Evolutionary conservation across 306 rosid species (phyloP), one percentile per base, ranked within the genome.

Genomic region (Prosopis cineraria): DNA sequence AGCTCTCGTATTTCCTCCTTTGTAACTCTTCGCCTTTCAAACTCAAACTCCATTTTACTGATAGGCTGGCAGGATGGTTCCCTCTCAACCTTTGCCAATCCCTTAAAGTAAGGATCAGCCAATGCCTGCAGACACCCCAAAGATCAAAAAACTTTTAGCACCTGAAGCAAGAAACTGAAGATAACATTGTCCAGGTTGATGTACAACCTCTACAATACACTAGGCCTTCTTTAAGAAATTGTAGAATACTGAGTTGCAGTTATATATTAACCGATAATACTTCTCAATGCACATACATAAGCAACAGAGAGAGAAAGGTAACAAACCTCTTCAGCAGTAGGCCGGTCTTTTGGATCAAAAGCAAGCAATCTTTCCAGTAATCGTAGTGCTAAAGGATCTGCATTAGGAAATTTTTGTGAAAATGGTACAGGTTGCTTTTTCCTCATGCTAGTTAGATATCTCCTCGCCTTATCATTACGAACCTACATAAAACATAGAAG

Each of bases 41-140:
- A 94, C 81, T 94, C 98, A 79, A 94, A 94, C 83, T 94, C 98
- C 95, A 94, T 90, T 88, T 94, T 94, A 3, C 93, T 87, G 74
- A 94, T 92, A 62, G 97, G 97, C 60, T 88, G 98, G 95, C 98
- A 94, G 10, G 97, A 94, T 13, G 97, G 98, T 81, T 94, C 98
- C 79, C 97, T 87, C 87, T 92, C 98, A 72, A 92, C 87, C 80
- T 85, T 94, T 2, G 97, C 85, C 73, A 94, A 86, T 58, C 97
- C 97, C 87, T 81, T 88, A 78, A 94, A 94, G 86, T 94, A 94
- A 76, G 97, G 97, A 86, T 94, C 97, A 25, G 95, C 90, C 52
- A 94, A 76, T 40, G 98, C 97, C 98, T 94, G 84, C 73, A 69
- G 69, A n/a, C 98, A 79, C 55, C 84, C 53, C 52, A 70, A 36